Evolutionary conservation across 495 filamentous ascomycete species (phyloP).

Genomic region (Podospora pseudopauciseta): DNA sequence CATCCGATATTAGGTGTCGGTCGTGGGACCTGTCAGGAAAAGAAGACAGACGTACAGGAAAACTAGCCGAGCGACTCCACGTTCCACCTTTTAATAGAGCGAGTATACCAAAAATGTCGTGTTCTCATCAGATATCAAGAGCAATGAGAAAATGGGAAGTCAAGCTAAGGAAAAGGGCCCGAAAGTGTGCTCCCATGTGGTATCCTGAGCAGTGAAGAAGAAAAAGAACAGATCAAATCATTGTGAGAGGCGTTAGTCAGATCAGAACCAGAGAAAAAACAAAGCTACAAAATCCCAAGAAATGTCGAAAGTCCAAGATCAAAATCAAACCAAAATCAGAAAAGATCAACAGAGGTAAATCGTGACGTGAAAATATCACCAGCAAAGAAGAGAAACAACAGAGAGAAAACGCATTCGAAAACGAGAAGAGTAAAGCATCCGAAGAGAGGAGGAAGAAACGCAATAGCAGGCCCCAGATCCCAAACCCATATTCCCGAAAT

Average conservation of each 20-base stretch:
- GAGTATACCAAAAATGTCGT: constrained; percentile 24
- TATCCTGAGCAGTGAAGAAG: constrained; percentile 28
- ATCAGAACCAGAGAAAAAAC: constrained; percentile 30
- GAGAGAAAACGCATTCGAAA: constrained; percentile 12
- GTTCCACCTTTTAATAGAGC: neutral
- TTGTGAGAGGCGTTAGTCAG: constrained; percentile 15
- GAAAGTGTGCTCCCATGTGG: constrained; percentile 22
- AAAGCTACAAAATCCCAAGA: constrained; percentile 23
- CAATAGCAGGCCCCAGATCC: constrained; percentile 23
- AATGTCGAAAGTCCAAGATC: constrained; percentile 22
- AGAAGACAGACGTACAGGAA: neutral
- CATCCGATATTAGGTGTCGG: neutral
- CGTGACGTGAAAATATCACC: constrained; percentile 22
- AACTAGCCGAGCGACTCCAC: neutral
- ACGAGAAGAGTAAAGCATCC: constrained; percentile 22
- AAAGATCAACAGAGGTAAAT: constrained; percentile 19
- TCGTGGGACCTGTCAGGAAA: neutral
- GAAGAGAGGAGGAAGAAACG: constrained; percentile 20
- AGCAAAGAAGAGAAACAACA: constrained; percentile 18
- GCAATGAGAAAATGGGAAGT: constrained; percentile 1
- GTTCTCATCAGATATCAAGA: constrained; percentile 17
- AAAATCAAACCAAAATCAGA: constrained; percentile 6
- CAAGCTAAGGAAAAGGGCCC: constrained; percentile 18
- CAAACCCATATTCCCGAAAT: constrained; percentile 24
- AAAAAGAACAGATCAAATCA: constrained; percentile 13